These are phyloP conservation scores for Beverwykella pulmonaria DNA, from an alignment of 495 filamentous ascomycete genomes.

Conservation along the genomic window DNA sequence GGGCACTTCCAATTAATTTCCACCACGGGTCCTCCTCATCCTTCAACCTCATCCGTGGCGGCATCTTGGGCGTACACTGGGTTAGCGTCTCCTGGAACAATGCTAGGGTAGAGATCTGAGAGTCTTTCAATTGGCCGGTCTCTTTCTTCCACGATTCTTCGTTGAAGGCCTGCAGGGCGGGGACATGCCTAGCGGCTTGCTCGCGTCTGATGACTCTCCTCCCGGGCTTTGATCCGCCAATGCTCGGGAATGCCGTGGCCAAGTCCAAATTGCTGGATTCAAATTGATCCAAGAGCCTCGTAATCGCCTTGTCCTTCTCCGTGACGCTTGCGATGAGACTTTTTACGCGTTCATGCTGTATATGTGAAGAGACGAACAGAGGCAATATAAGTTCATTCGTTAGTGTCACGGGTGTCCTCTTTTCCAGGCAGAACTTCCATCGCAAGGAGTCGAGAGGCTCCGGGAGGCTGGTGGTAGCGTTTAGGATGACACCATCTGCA, in stretches of 20 bases:
- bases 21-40: constrained; percentile 19
- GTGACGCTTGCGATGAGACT: constrained; percentile 61
- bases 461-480: constrained; percentile 63
- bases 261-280: constrained; percentile 69
- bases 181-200: constrained; percentile 55
- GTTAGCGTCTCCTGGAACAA: constrained; percentile 42
- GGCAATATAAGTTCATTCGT: constrained; percentile 70
- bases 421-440: constrained; percentile 67
- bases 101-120: constrained; percentile 12
- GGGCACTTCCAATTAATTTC: background rate
- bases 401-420: constrained; percentile 55
- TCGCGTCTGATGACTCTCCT: constrained; percentile 47
- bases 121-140: constrained; percentile 37
- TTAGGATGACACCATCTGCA: constrained; percentile 56
- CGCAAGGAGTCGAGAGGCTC: constrained; percentile 65
- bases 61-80: constrained; percentile 47
- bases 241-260: constrained; percentile 68
- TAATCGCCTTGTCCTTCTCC: constrained; percentile 80
- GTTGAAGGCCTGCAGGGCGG: constrained; percentile 59
- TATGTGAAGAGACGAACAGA: constrained; percentile 61
- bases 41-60: constrained; percentile 50
- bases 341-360: constrained; percentile 54
- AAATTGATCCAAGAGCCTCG: constrained; percentile 76
- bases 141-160: constrained; percentile 52
- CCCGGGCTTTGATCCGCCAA: constrained; percentile 47